A percentile compares a stretch with the other conserved stretches of the same genome.
phyloP scores from a whole-genome alignment of 805 yeast genomes.

The Nakazawaea anatomiae region DNA sequence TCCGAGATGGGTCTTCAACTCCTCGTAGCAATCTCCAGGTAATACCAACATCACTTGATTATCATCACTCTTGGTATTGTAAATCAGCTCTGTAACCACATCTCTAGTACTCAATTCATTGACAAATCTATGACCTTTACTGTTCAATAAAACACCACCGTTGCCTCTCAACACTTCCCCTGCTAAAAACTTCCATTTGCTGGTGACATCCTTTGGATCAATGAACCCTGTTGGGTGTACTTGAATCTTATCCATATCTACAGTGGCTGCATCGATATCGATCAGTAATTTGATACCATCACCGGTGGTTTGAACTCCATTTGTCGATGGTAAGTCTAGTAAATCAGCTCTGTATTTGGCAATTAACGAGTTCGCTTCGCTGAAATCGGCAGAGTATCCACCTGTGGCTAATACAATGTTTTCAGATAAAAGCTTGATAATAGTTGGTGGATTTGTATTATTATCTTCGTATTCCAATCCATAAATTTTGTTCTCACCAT shows the following conservation, averaged over 20 bases:
- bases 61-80: constrained; percentile 15
- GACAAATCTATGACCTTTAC: constrained; percentile 42
- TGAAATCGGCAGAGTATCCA: constrained; percentile 43
- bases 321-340: constrained; percentile 44
- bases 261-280: constrained; percentile 39
- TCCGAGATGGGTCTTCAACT: constrained; percentile 42
- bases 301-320: constrained; percentile 51
- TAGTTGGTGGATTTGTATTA: constrained; percentile 15
- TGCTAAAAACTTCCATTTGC: constrained; percentile 48
- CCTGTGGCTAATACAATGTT: constrained; percentile 52
- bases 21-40: constrained; percentile 37
- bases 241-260: constrained; percentile 56
- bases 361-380: constrained; percentile 29
- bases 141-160: constrained; percentile 49
- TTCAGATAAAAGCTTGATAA: constrained; percentile 18
- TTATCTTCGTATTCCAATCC: constrained; percentile 36
- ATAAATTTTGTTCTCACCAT: constrained; percentile 21
- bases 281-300: constrained; percentile 51
- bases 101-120: constrained; percentile 53
- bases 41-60: constrained; percentile 29
- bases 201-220: constrained; percentile 32
- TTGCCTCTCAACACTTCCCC: constrained; percentile 57
- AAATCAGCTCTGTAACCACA: constrained; percentile 39
- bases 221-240: constrained; percentile 61
- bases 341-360: constrained; percentile 41